Conservation (phyloP, 2,329 filamentous ascomycete species). For the Akanthomyces muscarius region DNA sequence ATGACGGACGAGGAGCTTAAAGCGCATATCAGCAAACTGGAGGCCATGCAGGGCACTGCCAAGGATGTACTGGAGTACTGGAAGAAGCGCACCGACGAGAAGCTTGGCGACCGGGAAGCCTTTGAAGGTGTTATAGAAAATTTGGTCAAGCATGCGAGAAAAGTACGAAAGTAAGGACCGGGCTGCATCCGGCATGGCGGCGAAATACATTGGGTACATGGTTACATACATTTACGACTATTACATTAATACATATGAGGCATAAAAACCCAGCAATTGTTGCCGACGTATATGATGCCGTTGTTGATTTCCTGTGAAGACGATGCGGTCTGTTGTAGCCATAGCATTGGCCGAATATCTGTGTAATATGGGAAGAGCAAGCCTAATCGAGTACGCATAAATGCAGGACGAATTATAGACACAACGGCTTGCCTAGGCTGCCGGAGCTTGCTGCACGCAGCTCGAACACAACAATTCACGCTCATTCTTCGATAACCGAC, state of each 20-base stretch:
- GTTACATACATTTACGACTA: conserved; percentile 11
- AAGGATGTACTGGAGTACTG: conserved; percentile 82
- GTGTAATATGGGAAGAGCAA: too few relatives aligned
- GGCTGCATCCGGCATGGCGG: conserved; percentile 19
- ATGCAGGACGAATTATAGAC: too few relatives aligned
- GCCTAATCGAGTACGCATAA: too few relatives aligned
- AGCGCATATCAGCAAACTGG: conserved; percentile 64
- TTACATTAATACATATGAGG: background rate
- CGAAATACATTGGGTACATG: background rate
- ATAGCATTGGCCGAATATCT: too few relatives aligned
- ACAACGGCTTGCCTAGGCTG: too few relatives aligned
- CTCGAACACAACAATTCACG: too few relatives aligned
- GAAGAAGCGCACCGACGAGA: conserved; percentile 80
- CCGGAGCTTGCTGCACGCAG: too few relatives aligned
- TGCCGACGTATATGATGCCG: too few relatives aligned
- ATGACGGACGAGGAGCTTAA: conserved; percentile 75
- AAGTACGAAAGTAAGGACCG: conserved; percentile 64
- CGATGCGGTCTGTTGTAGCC: too few relatives aligned
- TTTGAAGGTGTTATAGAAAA: conserved; percentile 98
- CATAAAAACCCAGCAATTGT: background rate
- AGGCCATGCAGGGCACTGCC: conserved; percentile 66
- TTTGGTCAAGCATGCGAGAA: conserved; percentile 83
- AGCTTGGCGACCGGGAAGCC: conserved; percentile 84
- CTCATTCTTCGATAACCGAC: too few relatives aligned
- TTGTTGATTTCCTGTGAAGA: too few relatives aligned